Evolutionary conservation across 306 rosid genomes (phyloP).

Genomic region (Rosa multiflora): DNA sequence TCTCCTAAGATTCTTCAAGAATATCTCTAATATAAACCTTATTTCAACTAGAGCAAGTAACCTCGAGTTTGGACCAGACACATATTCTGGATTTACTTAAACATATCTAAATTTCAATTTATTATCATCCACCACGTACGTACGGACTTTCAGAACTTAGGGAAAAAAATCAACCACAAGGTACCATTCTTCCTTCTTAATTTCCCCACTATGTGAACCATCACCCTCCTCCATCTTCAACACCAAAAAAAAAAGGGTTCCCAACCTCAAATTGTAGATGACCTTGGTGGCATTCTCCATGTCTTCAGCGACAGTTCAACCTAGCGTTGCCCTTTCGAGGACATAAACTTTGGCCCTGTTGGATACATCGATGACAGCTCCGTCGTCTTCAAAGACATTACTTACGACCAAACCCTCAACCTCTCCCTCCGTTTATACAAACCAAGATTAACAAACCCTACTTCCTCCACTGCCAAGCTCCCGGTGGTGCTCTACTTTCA

Average conservation of each 20-base stretch:
- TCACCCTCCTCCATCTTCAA: too few species aligned
- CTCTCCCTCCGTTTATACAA: constrained; percentile 70
- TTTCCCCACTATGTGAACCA: too few species aligned
- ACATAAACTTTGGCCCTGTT: constrained; percentile 38
- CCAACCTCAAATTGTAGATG: constrained; percentile 63
- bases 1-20: too few species aligned
- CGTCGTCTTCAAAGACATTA: constrained; percentile 50
- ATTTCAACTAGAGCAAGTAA: too few species aligned
- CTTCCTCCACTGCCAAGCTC: constrained; percentile 7
- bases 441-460: constrained; percentile 25
- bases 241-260: constrained; percentile 48
- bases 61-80: too few species aligned
- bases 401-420: constrained; percentile 39
- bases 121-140: too few species aligned
- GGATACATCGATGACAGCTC: constrained; percentile 45
- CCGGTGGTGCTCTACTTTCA: constrained; percentile 62
- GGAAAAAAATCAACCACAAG: too few species aligned
- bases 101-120: too few species aligned
- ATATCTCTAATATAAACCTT: too few species aligned
- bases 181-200: too few species aligned
- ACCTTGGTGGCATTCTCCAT: constrained; percentile 80
- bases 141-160: too few species aligned
- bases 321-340: constrained; percentile 37
- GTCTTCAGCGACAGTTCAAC: constrained; percentile 77
- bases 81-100: too few species aligned